Evolutionary conservation across 1,139 yeast species (phyloP).

Genomic region (Blastobotrys indianensis): DNA sequence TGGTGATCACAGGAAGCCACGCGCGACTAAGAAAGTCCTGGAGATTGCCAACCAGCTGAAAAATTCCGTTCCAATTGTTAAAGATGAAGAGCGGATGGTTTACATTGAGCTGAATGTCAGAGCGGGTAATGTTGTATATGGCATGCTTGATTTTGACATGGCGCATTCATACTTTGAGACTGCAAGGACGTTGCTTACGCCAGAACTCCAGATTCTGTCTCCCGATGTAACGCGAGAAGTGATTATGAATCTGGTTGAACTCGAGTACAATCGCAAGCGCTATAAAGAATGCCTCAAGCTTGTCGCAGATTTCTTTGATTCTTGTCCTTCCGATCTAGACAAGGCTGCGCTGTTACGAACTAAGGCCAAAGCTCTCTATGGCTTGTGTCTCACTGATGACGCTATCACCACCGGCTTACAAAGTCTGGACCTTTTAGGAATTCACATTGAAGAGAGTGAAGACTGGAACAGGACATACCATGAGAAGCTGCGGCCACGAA

Average conservation of each 20-base stretch:
- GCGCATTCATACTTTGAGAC: slow-evolving; percentile 27
- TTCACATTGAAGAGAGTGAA: slow-evolving; percentile 35
- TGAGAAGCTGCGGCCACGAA: slow-evolving; percentile 29
- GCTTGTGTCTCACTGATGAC: slow-evolving; percentile 33
- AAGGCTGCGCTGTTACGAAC: slow-evolving; percentile 30
- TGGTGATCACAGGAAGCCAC: slow-evolving; percentile 20
- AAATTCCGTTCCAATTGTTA: slow-evolving; percentile 27
- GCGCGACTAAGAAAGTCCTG: slow-evolving; percentile 23
- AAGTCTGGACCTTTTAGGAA: slow-evolving; percentile 24
- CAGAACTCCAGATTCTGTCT: slow-evolving; percentile 14
- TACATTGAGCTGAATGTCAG: slow-evolving; percentile 25
- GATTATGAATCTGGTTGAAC: slow-evolving; percentile 24
- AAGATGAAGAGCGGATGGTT: slow-evolving; percentile 22
- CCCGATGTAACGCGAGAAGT: slow-evolving; percentile 22
- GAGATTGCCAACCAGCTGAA: slow-evolving; percentile 30
- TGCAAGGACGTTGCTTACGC: slow-evolving; percentile 23
- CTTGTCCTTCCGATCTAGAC: slow-evolving; percentile 20
- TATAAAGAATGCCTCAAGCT: slow-evolving; percentile 24
- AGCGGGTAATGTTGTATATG: slow-evolving; percentile 29
- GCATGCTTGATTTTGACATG: slow-evolving; percentile 30
- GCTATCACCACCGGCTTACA: slow-evolving; percentile 31
- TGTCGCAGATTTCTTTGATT: slow-evolving; percentile 19
- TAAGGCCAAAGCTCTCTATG: slow-evolving; percentile 40
- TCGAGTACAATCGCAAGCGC: slow-evolving; percentile 25
- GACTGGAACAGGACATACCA: slow-evolving; percentile 30